phyloP scores from a whole-genome alignment of 768 basidiomycete species.

The Arthromyces matolae region DNA sequence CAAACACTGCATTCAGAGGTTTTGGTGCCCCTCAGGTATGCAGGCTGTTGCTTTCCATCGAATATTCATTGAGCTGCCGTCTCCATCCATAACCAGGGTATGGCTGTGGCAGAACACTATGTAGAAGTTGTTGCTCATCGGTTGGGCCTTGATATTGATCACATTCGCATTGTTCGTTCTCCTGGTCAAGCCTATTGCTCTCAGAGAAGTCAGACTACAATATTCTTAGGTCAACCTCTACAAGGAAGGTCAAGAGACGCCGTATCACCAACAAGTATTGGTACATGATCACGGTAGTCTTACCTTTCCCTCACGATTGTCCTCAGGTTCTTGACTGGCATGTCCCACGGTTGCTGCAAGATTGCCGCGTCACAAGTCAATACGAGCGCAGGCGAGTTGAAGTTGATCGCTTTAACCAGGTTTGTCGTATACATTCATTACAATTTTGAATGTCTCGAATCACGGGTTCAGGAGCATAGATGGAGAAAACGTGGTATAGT shows the following conservation, averaged over 20 bases:
- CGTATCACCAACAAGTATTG: conserved; percentile 12
- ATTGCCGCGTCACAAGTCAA: conserved; percentile 14
- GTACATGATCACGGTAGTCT: not conserved
- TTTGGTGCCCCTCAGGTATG: conserved; percentile 15
- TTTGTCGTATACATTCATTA: not conserved
- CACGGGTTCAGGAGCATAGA: conserved; percentile 6
- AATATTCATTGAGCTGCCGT: not conserved
- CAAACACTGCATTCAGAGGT: conserved; percentile 16
- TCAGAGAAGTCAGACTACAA: no score
- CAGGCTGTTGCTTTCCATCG: not conserved
- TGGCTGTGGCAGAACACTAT: conserved; percentile 14
- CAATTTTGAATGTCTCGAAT: not conserved
- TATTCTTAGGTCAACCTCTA: conserved; percentile 17
- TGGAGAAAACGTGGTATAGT: conserved; percentile 17
- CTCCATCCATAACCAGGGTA: conserved; percentile 3
- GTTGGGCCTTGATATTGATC: conserved; percentile 13
- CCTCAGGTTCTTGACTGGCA: conserved; percentile 18
- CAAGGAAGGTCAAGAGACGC: conserved; percentile 18
- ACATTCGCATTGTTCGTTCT: conserved; percentile 10
- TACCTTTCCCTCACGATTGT: not conserved
- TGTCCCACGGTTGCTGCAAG: conserved; percentile 15
- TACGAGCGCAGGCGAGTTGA: conserved; percentile 14
- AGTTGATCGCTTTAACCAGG: conserved; percentile 13
- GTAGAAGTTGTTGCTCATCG: conserved; percentile 13
- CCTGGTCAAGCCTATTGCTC: no score